Base-by-base conservation (phyloP, 352 stramenopile species). In the Pythium scleroteichum region DNA sequence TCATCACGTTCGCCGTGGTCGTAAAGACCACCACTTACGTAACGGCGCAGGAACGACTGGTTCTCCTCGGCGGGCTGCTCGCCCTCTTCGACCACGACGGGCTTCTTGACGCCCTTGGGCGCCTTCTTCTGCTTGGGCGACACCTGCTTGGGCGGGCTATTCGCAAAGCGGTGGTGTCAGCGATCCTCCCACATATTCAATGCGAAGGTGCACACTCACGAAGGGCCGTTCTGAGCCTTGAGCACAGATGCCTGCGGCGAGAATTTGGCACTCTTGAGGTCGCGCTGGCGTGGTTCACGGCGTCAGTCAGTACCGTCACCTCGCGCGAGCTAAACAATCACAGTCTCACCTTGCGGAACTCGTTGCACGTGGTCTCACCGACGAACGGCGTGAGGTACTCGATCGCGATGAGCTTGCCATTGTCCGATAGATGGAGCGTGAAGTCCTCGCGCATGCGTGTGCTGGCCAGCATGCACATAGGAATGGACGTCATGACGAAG, bases 11-110 rank as follows among this genome's bases (percentile, higher is more conserved):
- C 41, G 14, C 58, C 40, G 26, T 45, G 14, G 9, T 19, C 13
- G 17, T 9, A 26, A 16, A 33, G 2, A 23, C 4, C 19, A 20
- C 1, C 29, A 87, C 82, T 54, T 84, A 94, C 85, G 61, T 94
- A 94, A 87, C 82, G 82, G 60, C 85, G 82, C 56, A 94, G 64
- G 72, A 94, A 87, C 35, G 81, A 92, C 69, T 87, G 85, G 53
- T 59, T 85, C 49, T 92, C 79, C 47, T 91, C 81, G 41, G 82
- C 71, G 0, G 69, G 42, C 19, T 79, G 71, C 16, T 88, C 80
- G 48, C 78, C 78, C 16, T 90, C 82, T 41, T 88, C 82, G 49
- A 55, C 76, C 46, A 85, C 75, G 26, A 90, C 79, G 0, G 82
- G 85, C 32, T 70, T 70, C 57, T 90, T 82, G 45, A 94, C 82